Conservation (phyloP, 75 land plant species). For the Pinus taeda region DNA sequence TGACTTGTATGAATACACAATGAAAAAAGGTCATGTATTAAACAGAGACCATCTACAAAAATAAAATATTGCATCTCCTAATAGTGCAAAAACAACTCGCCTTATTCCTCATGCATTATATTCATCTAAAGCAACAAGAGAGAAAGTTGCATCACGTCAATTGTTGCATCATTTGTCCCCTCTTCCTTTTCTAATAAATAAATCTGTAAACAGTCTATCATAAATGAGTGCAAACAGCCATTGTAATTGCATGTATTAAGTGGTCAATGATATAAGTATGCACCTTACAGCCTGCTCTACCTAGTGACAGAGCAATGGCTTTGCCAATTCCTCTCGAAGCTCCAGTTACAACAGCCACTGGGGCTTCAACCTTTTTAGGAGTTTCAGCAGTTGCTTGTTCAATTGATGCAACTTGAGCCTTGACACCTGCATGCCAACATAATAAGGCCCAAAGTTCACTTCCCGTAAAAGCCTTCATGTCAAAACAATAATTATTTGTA, state of each 20-base stretch:
- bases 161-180: neutral
- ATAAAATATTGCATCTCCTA: neutral
- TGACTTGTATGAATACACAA: neutral
- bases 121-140: constrained; percentile 3
- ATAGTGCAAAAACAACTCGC: neutral
- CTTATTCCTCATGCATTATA: neutral
- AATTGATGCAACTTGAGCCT: constrained; percentile 64
- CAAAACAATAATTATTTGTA: neutral
- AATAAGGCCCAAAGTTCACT: neutral
- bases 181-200: neutral
- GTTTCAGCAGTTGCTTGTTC: constrained; percentile 44
- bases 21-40: neutral
- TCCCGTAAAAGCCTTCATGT: neutral
- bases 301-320: constrained; percentile 82
- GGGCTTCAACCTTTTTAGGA: constrained; percentile 62
- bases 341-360: constrained; percentile 92
- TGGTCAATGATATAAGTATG: constrained; percentile 7
- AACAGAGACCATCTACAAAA: neutral
- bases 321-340: constrained; percentile 97
- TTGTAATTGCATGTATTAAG: neutral
- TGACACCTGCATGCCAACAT: constrained; percentile 38
- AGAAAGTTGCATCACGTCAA: neutral
- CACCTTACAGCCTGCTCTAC: constrained; percentile 96
- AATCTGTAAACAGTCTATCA: neutral
- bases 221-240: neutral